Base-by-base conservation (phyloP, 768 basidiomycete genomes). In the Pleurotus sapidus region DNA sequence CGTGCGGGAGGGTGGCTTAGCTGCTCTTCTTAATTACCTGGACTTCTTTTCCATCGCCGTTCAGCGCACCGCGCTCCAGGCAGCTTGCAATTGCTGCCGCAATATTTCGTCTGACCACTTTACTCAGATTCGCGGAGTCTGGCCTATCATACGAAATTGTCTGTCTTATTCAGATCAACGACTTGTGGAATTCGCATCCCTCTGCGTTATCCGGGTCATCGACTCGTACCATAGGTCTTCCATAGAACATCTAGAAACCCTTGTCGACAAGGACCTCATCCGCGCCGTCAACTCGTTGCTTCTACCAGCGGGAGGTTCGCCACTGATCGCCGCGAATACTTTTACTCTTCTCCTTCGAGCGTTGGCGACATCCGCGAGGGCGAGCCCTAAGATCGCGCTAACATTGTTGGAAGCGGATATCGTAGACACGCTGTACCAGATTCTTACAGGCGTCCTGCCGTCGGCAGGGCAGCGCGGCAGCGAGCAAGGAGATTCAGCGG, bases 11-110 rank as follows among this genome's bases (percentile, higher is more conserved):
- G 94, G 94, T 51, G 97, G 97, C 24, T 80, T 99, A 17, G 85
- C 91, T 8, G 95, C 96, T 24, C 77, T 98, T 39, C 84, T 98
- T 64, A 94, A 92, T 69, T 98, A 92, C 72, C 86, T 99, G 64
- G 96, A 98, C 74, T 99, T 99, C 76, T 98, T 98, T 75, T 95
- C 93, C 14, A 98, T 95, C 64, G 92, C 95, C 27, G 95, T 98
- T 11, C 97, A 99, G 69, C 84, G 97, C 49, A 98, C 95, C 0
- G 97, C 97, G 20, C 77, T 99, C 23, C 95, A 97, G 64, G 95
- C 97, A 15, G 95, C 95, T 1, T 89, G 96, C 34, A 98, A 98
- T 65, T 98, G 97, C 65, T 98, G 97, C 73, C 86, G 94, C 49
- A 93, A 93, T 68, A 84, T 97, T 51, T 88, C 93, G 2, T 70